A percentile compares a stretch with the other conserved stretches of the same genome.
These are phyloP conservation scores for Pythium dissimile DNA, from an alignment of 352 stramenopile genomes.

Conservation along the genomic window DNA sequence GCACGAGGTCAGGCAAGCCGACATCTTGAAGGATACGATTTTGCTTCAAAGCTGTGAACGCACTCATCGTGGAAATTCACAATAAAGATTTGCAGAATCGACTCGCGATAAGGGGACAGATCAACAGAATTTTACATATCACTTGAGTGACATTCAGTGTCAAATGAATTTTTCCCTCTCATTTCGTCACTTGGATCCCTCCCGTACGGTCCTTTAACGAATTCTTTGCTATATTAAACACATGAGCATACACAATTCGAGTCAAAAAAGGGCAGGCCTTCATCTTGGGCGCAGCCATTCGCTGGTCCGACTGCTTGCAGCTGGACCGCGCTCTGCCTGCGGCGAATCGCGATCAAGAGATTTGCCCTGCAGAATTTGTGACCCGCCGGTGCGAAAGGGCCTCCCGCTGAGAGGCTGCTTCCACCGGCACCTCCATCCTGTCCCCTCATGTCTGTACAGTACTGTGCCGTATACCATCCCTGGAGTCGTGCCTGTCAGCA, in stretches of 20 bases:
- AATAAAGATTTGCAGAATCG: too few relatives aligned
- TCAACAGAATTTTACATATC: not conserved
- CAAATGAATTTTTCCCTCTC: not conserved
- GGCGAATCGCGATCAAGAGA: conserved; percentile 83
- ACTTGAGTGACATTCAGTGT: not conserved
- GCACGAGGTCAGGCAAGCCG: too few relatives aligned
- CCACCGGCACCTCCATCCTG: conserved; percentile 26
- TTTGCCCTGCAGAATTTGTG: conserved; percentile 83
- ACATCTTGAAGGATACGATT: too few relatives aligned
- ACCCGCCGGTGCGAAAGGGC: conserved; percentile 26
- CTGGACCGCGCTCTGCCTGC: conserved; percentile 18
- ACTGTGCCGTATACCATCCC: too few relatives aligned
- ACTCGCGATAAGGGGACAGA: too few relatives aligned
- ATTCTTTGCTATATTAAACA: not conserved
- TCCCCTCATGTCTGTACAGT: too few relatives aligned
- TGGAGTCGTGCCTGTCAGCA: not conserved
- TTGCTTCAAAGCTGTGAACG: too few relatives aligned
- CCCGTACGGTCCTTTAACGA: not conserved
- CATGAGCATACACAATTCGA: not conserved
- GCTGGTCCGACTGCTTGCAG: not conserved
- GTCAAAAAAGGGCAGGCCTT: conserved; percentile 29
- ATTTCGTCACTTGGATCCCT: too few relatives aligned
- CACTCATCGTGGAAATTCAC: too few relatives aligned
- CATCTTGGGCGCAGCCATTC: conserved; percentile 13
- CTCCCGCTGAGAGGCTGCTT: conserved; percentile 34